Evolutionary conservation across 495 filamentous ascomycete genomes (phyloP).

Genomic region (Cercophora scortea): DNA sequence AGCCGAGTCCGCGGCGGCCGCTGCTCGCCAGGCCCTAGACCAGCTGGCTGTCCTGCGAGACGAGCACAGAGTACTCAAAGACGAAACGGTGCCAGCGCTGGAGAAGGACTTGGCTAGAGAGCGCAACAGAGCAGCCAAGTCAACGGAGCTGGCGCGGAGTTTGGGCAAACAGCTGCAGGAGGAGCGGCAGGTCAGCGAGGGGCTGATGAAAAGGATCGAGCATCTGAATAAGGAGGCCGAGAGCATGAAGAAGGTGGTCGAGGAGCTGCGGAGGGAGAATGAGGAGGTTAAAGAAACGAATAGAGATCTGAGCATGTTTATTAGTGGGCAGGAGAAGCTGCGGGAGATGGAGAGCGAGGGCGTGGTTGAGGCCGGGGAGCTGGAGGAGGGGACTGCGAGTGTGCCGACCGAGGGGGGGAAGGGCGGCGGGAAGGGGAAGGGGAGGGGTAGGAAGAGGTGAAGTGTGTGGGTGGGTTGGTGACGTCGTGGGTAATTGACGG

Average conservation of each 20-base stretch:
- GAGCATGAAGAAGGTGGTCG: slow-evolving; percentile 44
- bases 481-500: too few species aligned
- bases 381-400: slow-evolving; percentile 41
- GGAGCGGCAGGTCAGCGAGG: slow-evolving; percentile 76
- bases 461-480: too few species aligned
- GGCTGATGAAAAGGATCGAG: slow-evolving; percentile 68
- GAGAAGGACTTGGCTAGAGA: slow-evolving; percentile 66
- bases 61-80: slow-evolving; percentile 47
- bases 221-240: slow-evolving; percentile 54
- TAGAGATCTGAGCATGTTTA: slow-evolving; percentile 84
- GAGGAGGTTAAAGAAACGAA: slow-evolving; percentile 72
- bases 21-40: slow-evolving; percentile 43
- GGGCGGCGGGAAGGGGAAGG: slow-evolving; percentile 41
- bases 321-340: slow-evolving; percentile 74
- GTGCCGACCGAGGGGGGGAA: slow-evolving; percentile 40
- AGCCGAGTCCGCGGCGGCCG: slow-evolving; percentile 52
- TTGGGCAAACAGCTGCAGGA: slow-evolving; percentile 75
- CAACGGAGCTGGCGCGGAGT: slow-evolving; percentile 64
- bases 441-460: slow-evolving; percentile 3
- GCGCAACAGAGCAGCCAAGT: slow-evolving; percentile 58
- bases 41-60: slow-evolving; percentile 44
- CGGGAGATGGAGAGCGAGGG: slow-evolving; percentile 57
- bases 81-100: slow-evolving; percentile 53
- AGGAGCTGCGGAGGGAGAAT: slow-evolving; percentile 47
- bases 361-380: slow-evolving; percentile 48